These are phyloP conservation scores for Wallacemonas collosoma DNA, from an alignment of 208 protist species.

Conservation along the genomic window DNA sequence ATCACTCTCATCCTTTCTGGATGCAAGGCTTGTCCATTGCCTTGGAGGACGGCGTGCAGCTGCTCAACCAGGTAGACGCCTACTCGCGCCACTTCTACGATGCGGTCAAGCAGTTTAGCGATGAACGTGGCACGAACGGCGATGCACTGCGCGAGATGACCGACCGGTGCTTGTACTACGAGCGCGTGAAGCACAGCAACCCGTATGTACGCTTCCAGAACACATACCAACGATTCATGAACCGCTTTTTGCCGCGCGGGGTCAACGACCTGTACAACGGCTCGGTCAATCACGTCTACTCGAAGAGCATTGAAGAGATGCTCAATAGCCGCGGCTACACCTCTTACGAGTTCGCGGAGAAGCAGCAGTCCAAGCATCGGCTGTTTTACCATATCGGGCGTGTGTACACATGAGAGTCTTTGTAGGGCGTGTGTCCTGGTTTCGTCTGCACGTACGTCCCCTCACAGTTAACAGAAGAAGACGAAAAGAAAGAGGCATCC, in stretches of 20 bases:
- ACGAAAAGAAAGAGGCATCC: too few relatives aligned
- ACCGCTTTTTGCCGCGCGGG: conserved; percentile 48
- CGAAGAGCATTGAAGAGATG: conserved; percentile 84
- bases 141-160: conserved; percentile 86
- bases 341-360: conserved; percentile 87
- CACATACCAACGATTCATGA: conserved; percentile 77
- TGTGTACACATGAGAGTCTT: conserved; percentile 66
- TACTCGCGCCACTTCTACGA: conserved; percentile 89
- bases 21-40: conserved; percentile 81
- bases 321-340: conserved; percentile 90
- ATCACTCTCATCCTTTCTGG: conserved; percentile 86
- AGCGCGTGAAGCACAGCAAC: conserved; percentile 80
- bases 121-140: conserved; percentile 78
- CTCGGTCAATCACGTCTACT: conserved; percentile 84
- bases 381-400: conserved; percentile 78
- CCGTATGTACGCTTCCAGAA: conserved; percentile 81
- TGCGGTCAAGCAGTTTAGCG: conserved; percentile 85
- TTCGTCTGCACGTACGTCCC: too few relatives aligned
- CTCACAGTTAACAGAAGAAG: too few relatives aligned
- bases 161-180: conserved; percentile 84
- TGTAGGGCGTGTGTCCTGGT: neutral
- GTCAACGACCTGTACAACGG: conserved; percentile 81
- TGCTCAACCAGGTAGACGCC: conserved; percentile 86
- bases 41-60: conserved; percentile 77
- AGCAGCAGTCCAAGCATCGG: conserved; percentile 87